Conservation (phyloP, 106 monocot genomes). For the Platanthera guangdongensis region DNA sequence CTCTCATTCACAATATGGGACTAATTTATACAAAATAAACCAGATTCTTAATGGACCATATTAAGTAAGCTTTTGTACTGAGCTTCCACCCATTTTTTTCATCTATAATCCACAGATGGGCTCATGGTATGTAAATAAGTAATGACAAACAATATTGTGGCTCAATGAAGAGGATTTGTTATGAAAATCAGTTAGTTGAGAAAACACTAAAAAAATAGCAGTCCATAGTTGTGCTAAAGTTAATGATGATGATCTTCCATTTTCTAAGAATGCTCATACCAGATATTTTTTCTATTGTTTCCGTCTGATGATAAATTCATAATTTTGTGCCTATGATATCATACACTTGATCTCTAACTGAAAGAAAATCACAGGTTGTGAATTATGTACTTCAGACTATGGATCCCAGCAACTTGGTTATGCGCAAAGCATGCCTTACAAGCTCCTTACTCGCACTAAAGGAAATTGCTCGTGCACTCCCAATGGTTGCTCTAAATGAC, state of each 20-base stretch:
- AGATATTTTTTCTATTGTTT: background rate
- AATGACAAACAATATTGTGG: too few relatives aligned
- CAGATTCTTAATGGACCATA: too few relatives aligned
- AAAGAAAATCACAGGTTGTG: constrained; percentile 47
- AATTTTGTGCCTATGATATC: background rate
- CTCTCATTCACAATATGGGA: too few relatives aligned
- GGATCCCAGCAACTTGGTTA: constrained; percentile 77
- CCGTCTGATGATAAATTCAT: background rate
- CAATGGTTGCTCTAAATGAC: constrained; percentile 90
- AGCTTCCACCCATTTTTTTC: too few relatives aligned
- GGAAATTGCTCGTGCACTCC: constrained; percentile 83
- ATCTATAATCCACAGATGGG: too few relatives aligned
- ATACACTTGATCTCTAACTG: background rate
- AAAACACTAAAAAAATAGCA: too few relatives aligned
- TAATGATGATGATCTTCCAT: background rate
- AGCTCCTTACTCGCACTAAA: constrained; percentile 68
- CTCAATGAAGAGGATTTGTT: too few relatives aligned
- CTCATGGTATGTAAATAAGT: too few relatives aligned
- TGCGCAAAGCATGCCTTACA: constrained; percentile 82
- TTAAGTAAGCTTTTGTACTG: too few relatives aligned
- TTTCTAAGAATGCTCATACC: background rate
- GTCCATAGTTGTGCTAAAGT: too few relatives aligned
- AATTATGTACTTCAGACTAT: constrained; percentile 83
- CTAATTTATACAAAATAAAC: too few relatives aligned
- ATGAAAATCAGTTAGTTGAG: too few relatives aligned